Base-by-base conservation (phyloP, 176 grass and related monocot genomes). In the Carex scoparia region DNA sequence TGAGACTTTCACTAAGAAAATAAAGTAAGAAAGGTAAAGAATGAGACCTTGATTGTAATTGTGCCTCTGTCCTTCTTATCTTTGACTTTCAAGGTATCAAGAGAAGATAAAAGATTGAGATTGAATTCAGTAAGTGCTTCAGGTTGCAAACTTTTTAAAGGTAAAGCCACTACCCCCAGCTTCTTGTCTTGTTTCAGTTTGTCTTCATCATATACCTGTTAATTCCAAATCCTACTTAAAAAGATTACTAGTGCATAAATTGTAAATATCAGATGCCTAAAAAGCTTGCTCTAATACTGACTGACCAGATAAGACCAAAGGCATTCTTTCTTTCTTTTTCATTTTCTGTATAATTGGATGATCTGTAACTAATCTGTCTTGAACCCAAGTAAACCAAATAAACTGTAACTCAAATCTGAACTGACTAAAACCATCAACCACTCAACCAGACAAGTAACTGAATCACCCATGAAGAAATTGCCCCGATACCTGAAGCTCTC, bases 71-170 rank as follows among this genome's bases (percentile, higher is more conserved):
- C 96, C 88, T 95, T 95, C 89, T 94, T 99, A 85, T 99, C 93
- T 92, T 95, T 99, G 42, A 95, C 91, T 89, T 99, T 99, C 70
- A 92, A 90, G 38, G 93, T 95, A 89, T 95, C 96, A 19, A 99
- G 93, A 42, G 91, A 99, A 66, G 96, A 72, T 32, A 99, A 88
- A 83, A 99, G 87, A 55, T 90, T 94, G 84, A 99, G 81, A 69
- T 91, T 89, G 62, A 99, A 79, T 87, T 99, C 96, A 87, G 87
- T 91, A 70, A 66, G 12, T 6, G 72, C 68, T 69, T 85, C 88
- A 49, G 87, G 86, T 79, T 81, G 87, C 77, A 99, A 89, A 84
- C 91, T 88, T 76, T 65, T 84, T 56, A 95, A 88, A 13, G 89
- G 74, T 81, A 95, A 87, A 79, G 93, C 94, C 55, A 90, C 96